Evolutionary conservation across 768 basidiomycete genomes (phyloP).

Genomic region (Boletellus ananas): DNA sequence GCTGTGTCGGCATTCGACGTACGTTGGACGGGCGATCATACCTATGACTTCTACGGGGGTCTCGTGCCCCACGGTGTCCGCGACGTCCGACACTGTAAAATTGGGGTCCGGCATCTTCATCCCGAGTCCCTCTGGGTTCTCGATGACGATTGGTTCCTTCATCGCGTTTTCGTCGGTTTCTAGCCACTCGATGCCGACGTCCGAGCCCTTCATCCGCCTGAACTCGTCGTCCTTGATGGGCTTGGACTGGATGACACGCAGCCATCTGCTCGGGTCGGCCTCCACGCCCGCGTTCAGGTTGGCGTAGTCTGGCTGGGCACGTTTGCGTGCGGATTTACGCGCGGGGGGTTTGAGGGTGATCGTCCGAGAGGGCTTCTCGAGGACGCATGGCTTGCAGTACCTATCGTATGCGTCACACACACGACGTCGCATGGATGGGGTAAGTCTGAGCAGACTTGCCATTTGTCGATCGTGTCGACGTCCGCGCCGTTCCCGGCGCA

Average conservation of each 20-base stretch:
- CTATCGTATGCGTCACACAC: constrained; percentile 36
- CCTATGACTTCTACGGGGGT: constrained; percentile 90
- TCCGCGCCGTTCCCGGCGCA: constrained; percentile 68
- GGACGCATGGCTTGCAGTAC: constrained; percentile 67
- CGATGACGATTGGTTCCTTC: constrained; percentile 80
- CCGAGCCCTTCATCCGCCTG: constrained; percentile 59
- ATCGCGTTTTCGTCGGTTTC: constrained; percentile 67
- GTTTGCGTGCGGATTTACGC: constrained; percentile 78
- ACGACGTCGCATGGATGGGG: constrained; percentile 9
- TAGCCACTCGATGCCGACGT: constrained; percentile 73
- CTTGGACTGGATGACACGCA: constrained; percentile 66
- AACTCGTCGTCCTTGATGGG: constrained; percentile 60
- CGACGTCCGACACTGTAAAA: constrained; percentile 79
- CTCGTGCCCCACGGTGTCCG: constrained; percentile 71
- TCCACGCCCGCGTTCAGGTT: constrained; percentile 64
- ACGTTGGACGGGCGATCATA: constrained; percentile 31
- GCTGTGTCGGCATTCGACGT: constrained; percentile 1
- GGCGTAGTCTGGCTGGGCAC: constrained; percentile 73
- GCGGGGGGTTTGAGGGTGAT: constrained; percentile 76
- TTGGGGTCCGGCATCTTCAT: constrained; percentile 80
- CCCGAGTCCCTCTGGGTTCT: constrained; percentile 74
- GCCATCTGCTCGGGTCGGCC: constrained; percentile 61
- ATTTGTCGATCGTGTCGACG: constrained; percentile 71
- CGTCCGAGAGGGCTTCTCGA: constrained; percentile 53
- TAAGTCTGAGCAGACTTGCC: constrained; percentile 42